Evolutionary conservation across 2,329 filamentous ascomycete species (phyloP), one percentile per base, ranked within the genome.

Genomic region (Fusarium redolens): DNA sequence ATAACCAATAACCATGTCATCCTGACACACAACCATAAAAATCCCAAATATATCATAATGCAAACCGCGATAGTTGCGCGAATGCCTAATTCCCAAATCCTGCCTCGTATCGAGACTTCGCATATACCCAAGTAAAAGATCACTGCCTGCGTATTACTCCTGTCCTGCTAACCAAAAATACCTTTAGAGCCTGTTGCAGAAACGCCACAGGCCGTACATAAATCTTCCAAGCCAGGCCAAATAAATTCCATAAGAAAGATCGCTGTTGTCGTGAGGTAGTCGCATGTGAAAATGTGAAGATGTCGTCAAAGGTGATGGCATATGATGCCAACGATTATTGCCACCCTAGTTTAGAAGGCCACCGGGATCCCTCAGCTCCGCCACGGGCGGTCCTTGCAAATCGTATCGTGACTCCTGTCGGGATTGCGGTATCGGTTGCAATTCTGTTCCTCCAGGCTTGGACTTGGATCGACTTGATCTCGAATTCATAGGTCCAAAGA

Each of bases 361-460:
- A 20, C 84, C 84, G 7, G 79, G 77, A 67, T 86, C 84, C 50
- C 78, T 79, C 4, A 85, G 78, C 41, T 81, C 75, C 7, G 81
- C 79, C 30, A 78, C 78, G 5, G 76, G 73, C 22, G 79, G 80
- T 50, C 76, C 78, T 15, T 79, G 74, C 20, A 75, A 71, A 30
- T 79, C 80, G 30, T 80, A 78, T 7, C 78, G 66, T 22, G 81
- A 76, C 64, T 83, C 81, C 54, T 80, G 76, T 7, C 78, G 79
- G 30, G 82, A 81, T 65, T 85, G 85, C 4, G 82, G 82, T 69
- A 87, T 86, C 5, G 85, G 78, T 51, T 86, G 82, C 35, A 88
- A 75, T 69, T 87, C 85, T 9, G 84, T 87, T 14, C 76, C 76
- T 17, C 79, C 83, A 10, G 67, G 73, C 58, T 76, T 81, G 10